Evolutionary conservation across 2,329 filamentous ascomycete genomes (phyloP).

Genomic region (Pseudogymnoascus sp.): DNA sequence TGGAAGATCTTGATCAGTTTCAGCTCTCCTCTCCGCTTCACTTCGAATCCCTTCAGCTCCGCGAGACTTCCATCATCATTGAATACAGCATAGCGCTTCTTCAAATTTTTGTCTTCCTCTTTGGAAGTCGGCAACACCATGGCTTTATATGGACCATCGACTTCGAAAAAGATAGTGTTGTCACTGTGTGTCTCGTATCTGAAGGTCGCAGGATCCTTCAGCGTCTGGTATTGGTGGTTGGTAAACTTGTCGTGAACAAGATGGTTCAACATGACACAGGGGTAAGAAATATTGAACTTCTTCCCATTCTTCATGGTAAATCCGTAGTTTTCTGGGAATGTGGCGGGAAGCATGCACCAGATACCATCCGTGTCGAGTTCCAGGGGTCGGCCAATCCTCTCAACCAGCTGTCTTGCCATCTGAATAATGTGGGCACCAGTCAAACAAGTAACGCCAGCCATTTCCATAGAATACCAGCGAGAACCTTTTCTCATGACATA

Average conservation of each 20-base stretch:
- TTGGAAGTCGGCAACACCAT: conserved; percentile 98
- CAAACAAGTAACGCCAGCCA: conserved; percentile 96
- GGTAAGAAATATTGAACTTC: conserved; percentile 93
- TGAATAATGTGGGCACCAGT: conserved; percentile 97
- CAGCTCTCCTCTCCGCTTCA: conserved; percentile 93
- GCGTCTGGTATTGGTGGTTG: conserved; percentile 92
- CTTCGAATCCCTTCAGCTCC: conserved; percentile 93
- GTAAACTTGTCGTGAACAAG: conserved; percentile 91
- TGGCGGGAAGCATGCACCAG: conserved; percentile 96
- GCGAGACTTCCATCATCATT: conserved; percentile 94
- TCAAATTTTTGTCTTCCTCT: conserved; percentile 98
- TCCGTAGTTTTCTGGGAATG: conserved; percentile 90
- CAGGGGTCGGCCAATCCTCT: conserved; percentile 83
- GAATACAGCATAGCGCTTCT: conserved; percentile 98
- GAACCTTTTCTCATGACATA: conserved; percentile 99
- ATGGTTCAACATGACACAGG: conserved; percentile 98
- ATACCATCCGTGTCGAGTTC: conserved; percentile 98
- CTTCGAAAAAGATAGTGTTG: conserved; percentile 99
- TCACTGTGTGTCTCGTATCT: conserved; percentile 96
- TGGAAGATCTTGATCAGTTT: conserved; percentile 99
- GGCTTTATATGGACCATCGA: conserved; percentile 92
- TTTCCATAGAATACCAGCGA: conserved; percentile 98
- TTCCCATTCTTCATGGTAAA: conserved; percentile 95
- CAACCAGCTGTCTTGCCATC: conserved; percentile 85
- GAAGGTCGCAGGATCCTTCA: conserved; percentile 71